Conservation (phyloP, 176 grass and related monocot genomes). For the Ananas comosus region DNA sequence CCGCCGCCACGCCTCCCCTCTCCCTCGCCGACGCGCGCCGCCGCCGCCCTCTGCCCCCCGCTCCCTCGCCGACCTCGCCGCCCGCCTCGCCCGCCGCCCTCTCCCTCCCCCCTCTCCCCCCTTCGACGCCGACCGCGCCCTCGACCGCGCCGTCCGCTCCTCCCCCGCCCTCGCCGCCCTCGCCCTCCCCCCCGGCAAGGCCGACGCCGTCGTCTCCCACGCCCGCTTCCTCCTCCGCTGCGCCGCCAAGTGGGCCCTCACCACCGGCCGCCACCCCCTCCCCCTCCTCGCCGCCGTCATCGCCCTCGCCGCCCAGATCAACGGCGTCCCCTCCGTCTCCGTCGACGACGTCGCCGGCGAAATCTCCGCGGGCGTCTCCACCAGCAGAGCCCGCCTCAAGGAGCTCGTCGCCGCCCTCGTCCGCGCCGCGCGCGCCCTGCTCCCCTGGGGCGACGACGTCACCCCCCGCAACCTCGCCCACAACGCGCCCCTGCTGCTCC, state of each 20-base stretch:
- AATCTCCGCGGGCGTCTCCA: conserved; percentile 30
- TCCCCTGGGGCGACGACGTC: conserved; percentile 64
- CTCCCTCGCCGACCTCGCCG: conserved; percentile 35
- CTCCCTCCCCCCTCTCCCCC: conserved; percentile 32
- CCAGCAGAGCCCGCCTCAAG: conserved; percentile 39
- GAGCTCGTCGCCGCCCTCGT: conserved; percentile 45
- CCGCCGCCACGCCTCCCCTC: conserved; percentile 20
- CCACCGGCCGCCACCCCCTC: conserved; percentile 50
- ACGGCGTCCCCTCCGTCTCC: conserved; percentile 26
- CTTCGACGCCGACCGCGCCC: conserved; percentile 34
- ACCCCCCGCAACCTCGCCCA: conserved; percentile 45
- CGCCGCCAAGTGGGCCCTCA: conserved; percentile 66
- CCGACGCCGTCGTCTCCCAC: conserved; percentile 39
- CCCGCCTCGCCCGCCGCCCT: conserved; percentile 37
- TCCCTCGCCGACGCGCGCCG: conserved; percentile 48
- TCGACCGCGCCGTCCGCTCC: conserved; percentile 28
- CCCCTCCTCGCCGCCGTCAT: conserved; percentile 43
- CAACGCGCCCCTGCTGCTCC: conserved; percentile 43
- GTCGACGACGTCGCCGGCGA: conserved; percentile 44
- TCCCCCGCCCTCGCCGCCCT: conserved; percentile 23
- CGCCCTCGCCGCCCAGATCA: conserved; percentile 35
- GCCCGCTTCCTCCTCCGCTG: conserved; percentile 53
- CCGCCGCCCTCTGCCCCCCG: conserved; percentile 18
- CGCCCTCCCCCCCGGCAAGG: conserved; percentile 11
- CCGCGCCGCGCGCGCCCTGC: conserved; percentile 33